phyloP scores from a whole-genome alignment of 495 filamentous ascomycete species.

The Xylaria grammica region DNA sequence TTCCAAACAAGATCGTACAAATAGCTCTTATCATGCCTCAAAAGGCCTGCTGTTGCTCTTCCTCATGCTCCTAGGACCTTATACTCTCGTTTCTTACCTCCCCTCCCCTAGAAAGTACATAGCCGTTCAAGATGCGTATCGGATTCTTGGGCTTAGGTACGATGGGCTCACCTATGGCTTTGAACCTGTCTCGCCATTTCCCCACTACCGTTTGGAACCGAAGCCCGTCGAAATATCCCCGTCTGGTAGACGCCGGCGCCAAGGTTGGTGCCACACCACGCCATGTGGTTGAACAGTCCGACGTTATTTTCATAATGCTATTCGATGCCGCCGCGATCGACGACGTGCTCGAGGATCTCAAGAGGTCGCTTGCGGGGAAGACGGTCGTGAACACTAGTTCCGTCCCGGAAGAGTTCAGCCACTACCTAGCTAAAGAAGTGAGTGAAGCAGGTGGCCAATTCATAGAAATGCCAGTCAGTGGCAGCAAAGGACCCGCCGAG shows the following conservation, averaged over 20 bases:
- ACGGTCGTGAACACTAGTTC: slow-evolving; percentile 23
- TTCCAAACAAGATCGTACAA: background rate
- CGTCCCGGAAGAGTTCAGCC: slow-evolving; percentile 21
- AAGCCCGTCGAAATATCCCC: slow-evolving; percentile 19
- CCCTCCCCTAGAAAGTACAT: background rate
- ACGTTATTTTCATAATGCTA: slow-evolving; percentile 25
- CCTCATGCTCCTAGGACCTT: background rate
- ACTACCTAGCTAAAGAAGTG: slow-evolving; percentile 14
- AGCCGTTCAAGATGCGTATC: slow-evolving; percentile 6
- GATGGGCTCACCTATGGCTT: slow-evolving; percentile 24
- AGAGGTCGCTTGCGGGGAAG: slow-evolving; percentile 15
- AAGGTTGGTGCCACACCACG: slow-evolving; percentile 14
- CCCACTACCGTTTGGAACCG: slow-evolving; percentile 21
- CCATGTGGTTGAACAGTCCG: slow-evolving; percentile 18
- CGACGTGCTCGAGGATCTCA: slow-evolving; percentile 15
- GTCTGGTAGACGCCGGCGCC: slow-evolving; percentile 11
- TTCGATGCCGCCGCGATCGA: slow-evolving; percentile 21
- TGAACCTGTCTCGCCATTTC: slow-evolving; percentile 19
- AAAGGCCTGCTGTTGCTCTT: background rate
- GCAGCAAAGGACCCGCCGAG: slow-evolving; percentile 24
- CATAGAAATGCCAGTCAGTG: slow-evolving; percentile 26
- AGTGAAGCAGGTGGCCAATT: slow-evolving; percentile 11
- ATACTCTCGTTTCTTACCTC: background rate
- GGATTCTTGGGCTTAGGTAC: slow-evolving; percentile 23
- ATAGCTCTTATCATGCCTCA: background rate